phyloP scores from a whole-genome alignment of 345 rosid species.

The Salix suchowensis region DNA sequence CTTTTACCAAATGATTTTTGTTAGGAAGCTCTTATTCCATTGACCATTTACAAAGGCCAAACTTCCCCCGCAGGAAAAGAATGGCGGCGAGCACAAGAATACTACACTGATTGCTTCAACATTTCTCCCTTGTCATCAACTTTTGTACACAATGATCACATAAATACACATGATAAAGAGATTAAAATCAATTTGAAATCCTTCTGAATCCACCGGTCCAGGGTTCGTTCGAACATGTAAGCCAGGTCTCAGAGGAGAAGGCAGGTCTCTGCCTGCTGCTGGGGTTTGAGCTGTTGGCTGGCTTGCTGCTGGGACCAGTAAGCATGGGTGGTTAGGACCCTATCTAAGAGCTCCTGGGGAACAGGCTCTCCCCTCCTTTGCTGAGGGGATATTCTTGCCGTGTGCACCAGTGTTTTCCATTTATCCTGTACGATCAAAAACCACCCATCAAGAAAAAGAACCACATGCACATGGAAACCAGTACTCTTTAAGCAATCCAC shows the following conservation, averaged over 20 bases:
- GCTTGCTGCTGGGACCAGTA: conserved; percentile 90
- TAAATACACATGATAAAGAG: conserved; percentile 11
- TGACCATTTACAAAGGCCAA: conserved; percentile 41
- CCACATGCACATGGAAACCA: neutral
- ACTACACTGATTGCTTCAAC: conserved; percentile 23
- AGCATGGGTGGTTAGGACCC: conserved; percentile 87
- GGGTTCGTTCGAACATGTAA: conserved; percentile 5
- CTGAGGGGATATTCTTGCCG: conserved; percentile 94
- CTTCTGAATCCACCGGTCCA: conserved; percentile 14
- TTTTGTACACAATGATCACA: conserved; percentile 29
- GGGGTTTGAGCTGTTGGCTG: conserved; percentile 61
- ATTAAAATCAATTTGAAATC: conserved; percentile 1
- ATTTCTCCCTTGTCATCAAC: conserved; percentile 11
- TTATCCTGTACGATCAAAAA: conserved; percentile 56
- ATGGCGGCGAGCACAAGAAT: conserved; percentile 9
- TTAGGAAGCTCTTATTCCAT: conserved; percentile 37
- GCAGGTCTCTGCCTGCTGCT: conserved; percentile 32
- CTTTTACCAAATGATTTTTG: conserved; percentile 2
- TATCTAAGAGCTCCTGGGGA: conserved; percentile 87
- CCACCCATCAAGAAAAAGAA: neutral
- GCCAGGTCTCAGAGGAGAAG: conserved; percentile 40
- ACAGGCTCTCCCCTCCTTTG: conserved; percentile 99
- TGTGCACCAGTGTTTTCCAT: conserved; percentile 96
- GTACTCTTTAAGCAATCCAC: neutral
- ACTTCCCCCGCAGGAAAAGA: conserved; percentile 22